Evolutionary conservation across 2,329 filamentous ascomycete species (phyloP), one percentile per base, ranked within the genome.

Genomic region (Sordariomycetes sp.): DNA sequence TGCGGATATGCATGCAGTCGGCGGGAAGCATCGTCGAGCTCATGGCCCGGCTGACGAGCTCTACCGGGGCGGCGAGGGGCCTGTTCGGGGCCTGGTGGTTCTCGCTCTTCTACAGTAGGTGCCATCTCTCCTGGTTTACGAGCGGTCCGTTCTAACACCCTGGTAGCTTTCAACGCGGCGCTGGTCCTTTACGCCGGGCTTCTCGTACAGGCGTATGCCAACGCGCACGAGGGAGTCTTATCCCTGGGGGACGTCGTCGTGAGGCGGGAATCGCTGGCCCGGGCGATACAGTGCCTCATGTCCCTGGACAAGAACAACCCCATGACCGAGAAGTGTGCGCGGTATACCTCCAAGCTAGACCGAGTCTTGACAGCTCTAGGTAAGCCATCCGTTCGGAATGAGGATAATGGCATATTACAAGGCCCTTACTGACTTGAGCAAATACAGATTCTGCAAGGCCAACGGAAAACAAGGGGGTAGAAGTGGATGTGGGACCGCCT

Each of bases 81-180:
- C 18, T 56, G 18, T 18, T 56, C 3, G 54, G 54, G 11, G 54
- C 54, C 11, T 56, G 54, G 54, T 56, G 54, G 54, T 56, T 56
- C 34, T 50, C 54, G 22, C 40, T 56, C 18, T 56, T 50, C 24
- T 56, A 56, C n/a, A 56, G 54, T 56, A 32, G 28, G 54, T 34
- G 18, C 18, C 18, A 54, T 14, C 34, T 25, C 16, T 28, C 18
- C 25, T 14, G 34, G 18, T 4, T 20, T 35, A n/a, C 28, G 28
- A 18, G 10, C 35, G 11, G 2, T 40, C n/a, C 4, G 20, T 16
- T 28, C 7, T n/a, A 43, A 46, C 22, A 20, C 7, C 7, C 24
- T 56, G 7, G 5, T n/a, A 56, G 54, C 54, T 18, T 50, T 56
- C 40, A 56, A 56, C 25, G 54, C 54, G 22, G 54, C 54, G 10